Evolutionary conservation across 2,329 filamentous ascomycete species (phyloP).

Genomic region (Xylaria arbuscula): DNA sequence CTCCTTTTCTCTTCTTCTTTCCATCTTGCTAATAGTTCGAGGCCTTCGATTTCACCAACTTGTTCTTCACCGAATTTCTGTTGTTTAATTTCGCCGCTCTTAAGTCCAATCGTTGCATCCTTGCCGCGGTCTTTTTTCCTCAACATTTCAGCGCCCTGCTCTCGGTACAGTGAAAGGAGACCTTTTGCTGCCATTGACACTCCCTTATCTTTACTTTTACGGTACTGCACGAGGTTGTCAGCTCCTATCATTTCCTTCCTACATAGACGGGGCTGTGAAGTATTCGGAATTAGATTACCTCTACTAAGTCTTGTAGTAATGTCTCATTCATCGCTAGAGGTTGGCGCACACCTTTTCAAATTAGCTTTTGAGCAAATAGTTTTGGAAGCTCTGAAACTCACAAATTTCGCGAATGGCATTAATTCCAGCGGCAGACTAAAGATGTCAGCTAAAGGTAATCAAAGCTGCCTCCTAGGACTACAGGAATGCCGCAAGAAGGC

Average conservation of each 20-base stretch:
- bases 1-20: conserved; percentile 88
- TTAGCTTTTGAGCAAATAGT: conserved; percentile 21
- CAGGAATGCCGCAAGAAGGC: not conserved
- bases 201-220: conserved; percentile 97
- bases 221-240: conserved; percentile 85
- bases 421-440: conserved; percentile 75
- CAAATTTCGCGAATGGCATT: conserved; percentile 97
- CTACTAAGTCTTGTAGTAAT: conserved; percentile 92
- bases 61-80: conserved; percentile 86
- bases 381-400: conserved; percentile 28
- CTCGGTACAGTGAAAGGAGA: conserved; percentile 87
- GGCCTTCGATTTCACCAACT: conserved; percentile 84
- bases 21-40: conserved; percentile 91
- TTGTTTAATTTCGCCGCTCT: conserved; percentile 78
- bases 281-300: conserved; percentile 50
- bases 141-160: conserved; percentile 89
- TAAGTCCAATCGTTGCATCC: conserved; percentile 85
- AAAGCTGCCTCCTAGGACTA: not conserved
- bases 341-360: conserved; percentile 69
- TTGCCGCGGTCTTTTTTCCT: conserved; percentile 92
- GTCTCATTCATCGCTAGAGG: conserved; percentile 97
- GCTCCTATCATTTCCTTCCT: not conserved
- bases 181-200: conserved; percentile 99
- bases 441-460: conserved; percentile 16
- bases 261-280: not conserved